Conservation (phyloP, 2,329 filamentous ascomycete species). For the Cercospora berteroae region DNA sequence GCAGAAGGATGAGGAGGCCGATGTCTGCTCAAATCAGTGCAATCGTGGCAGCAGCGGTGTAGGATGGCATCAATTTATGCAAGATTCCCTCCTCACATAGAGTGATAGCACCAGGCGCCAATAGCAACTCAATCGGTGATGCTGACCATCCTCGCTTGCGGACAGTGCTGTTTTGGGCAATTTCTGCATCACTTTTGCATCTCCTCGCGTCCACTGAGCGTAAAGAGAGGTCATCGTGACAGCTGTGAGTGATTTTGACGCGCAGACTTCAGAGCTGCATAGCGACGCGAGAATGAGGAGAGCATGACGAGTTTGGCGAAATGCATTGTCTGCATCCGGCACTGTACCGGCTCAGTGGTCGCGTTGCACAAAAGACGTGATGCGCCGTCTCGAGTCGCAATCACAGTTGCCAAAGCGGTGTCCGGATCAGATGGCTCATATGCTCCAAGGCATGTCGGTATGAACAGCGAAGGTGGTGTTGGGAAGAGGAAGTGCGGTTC, state of each 20-base stretch:
- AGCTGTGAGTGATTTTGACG: too few relatives aligned
- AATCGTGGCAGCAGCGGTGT: not conserved
- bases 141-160: not conserved
- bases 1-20: not conserved
- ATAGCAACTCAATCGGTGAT: not conserved
- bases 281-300: not conserved
- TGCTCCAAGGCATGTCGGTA: not conserved
- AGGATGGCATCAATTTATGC: not conserved
- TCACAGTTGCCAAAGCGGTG: not conserved
- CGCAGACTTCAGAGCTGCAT: too few relatives aligned
- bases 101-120: not conserved
- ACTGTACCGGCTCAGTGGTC: too few relatives aligned
- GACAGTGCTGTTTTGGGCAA: not conserved
- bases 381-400: not conserved
- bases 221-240: not conserved
- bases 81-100: not conserved
- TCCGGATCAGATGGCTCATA: not conserved
- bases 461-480: too few relatives aligned
- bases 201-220: not conserved
- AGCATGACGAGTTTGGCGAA: too few relatives aligned
- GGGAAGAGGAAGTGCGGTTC: not conserved
- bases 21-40: not conserved
- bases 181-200: not conserved
- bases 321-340: too few relatives aligned
- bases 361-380: too few relatives aligned